Base-by-base conservation (phyloP, 2,329 filamentous ascomycete genomes). In the Hansfordia pulvinata region DNA sequence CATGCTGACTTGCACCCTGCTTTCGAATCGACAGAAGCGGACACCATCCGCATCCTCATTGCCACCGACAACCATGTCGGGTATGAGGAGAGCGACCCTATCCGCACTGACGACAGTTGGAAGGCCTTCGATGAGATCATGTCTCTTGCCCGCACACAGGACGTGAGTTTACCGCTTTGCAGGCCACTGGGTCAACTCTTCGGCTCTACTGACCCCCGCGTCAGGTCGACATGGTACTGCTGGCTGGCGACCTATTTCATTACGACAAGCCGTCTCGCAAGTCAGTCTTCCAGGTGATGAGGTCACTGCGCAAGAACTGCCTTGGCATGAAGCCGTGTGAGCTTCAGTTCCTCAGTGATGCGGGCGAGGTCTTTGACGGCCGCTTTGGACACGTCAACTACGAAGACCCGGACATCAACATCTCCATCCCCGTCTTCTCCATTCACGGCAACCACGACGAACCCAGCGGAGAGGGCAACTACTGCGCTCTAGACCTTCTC, bases 391-490 rank as follows among this genome's bases (percentile, higher is more conserved):
- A 94, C 49, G 88, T 93, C 53, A 98, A 98, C 53, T 98, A 98
- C 53, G 85, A 96, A 52, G 90, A 98, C 43, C 74, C 83, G 14
- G 84, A 98, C 42, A 94, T 98, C 52, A 98, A 98, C 43, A 74
- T 98, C 33, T 83, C 86, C 2, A 94, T 96, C 30, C 90, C 90
- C 0, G 85, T 98, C 16, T 98, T 98, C 48, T 93, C 88, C 1
- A 98, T 98, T 20, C 92, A 98, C 43, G 90, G 90, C 23, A 98
- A 98, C 44, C 90, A 98, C 48, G 90, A 98, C 46, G 90, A 98
- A 47, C 90, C 90, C 0, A 92, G 86, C n/a, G 90, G 90, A 8
- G 86, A 94, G 43, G 90, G 86, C 8, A 83, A 93, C 47, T 77
- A 79, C 37, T 92, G 90, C 35, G 86, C 88, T 0, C 64, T 98